Base-by-base conservation (phyloP, 805 yeast species). In the Candida saitoana region DNA sequence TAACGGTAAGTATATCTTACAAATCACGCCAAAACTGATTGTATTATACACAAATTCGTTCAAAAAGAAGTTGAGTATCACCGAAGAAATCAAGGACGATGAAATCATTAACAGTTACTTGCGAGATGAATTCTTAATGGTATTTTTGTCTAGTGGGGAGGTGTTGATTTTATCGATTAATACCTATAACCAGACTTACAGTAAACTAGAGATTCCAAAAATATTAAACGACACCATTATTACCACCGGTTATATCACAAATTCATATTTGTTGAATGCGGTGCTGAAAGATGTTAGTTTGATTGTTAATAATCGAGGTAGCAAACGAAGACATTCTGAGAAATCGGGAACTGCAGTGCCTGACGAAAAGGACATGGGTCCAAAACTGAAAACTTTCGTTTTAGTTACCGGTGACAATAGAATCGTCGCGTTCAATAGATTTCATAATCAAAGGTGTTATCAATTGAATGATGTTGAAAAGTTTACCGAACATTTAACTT, bases 331-430 rank as follows among this genome's bases (percentile, higher is more conserved):
- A 39, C 59, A 49, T 32, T 15, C 24, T 25, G n/a, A 19, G n/a
- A 3, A 34, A 29, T 3, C 42, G 34, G 14, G 39, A 31, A 2
- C 24, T 29, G 2, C 16, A 40, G 14, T 33, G 41, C 15, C 8
- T 24, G 24, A 18, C 7, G 50, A 42, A 27, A 41, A 39, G 34
- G 51, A 44, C 14, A 37, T 42, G 9, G 57, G 54, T 1, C 51
- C 60, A 2, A 67, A 51, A 60, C 68, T 54, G 51, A 71, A 67
- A 42, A 70, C 67, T 0, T 84, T 83, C 50, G 71, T 85, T 34
- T 74, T 82, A 36, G 86, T 83, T 4, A 84, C 90, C 2, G 90
- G 88, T 44, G 90, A 83, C 55, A 86, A 84, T 52, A 74, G 88
- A 57, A 65, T 85, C 15, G 76, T 86, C 38, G 76, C 78, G 11